phyloP scores from a whole-genome alignment of 768 basidiomycete genomes.

The Hirschioporus abietinus region DNA sequence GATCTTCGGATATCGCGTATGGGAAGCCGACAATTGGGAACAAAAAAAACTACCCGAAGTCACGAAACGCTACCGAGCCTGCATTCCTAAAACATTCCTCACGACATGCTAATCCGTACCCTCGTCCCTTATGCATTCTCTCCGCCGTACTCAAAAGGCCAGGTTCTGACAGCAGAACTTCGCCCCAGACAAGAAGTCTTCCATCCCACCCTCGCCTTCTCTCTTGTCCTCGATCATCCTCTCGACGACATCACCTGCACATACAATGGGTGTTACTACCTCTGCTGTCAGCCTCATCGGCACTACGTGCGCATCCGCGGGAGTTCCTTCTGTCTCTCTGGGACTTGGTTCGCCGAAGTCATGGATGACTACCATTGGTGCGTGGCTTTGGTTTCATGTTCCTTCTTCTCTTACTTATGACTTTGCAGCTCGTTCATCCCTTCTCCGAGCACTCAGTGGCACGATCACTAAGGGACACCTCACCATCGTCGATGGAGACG shows the following conservation, averaged over 20 bases:
- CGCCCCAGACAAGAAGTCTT: neutral
- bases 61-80: neutral
- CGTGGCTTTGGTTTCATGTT: slow-evolving; percentile 9
- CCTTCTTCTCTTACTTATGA: slow-evolving; percentile 7
- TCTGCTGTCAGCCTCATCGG: slow-evolving; percentile 2
- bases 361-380: slow-evolving; percentile 48
- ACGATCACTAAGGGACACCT: slow-evolving; percentile 24
- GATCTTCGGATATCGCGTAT: neutral
- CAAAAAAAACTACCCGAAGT: neutral
- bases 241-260: neutral
- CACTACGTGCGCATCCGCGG: slow-evolving; percentile 1
- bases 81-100: slow-evolving; percentile 1
- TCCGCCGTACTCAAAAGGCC: neutral
- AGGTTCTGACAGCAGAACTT: neutral
- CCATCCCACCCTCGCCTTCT: neutral
- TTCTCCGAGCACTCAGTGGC: slow-evolving; percentile 51
- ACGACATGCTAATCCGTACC: neutral
- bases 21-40: slow-evolving; percentile 1
- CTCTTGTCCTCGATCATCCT: neutral
- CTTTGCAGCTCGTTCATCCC: slow-evolving; percentile 50
- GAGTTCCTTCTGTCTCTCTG: slow-evolving; percentile 35
- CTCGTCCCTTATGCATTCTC: slow-evolving; percentile 1
- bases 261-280: slow-evolving; percentile 1
- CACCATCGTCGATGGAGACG: slow-evolving; percentile 8
- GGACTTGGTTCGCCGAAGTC: slow-evolving; percentile 41